Evolutionary conservation across 257 asterid genomes (phyloP), one percentile per base, ranked within the genome.

Genomic region (Cinchona pubescens): DNA sequence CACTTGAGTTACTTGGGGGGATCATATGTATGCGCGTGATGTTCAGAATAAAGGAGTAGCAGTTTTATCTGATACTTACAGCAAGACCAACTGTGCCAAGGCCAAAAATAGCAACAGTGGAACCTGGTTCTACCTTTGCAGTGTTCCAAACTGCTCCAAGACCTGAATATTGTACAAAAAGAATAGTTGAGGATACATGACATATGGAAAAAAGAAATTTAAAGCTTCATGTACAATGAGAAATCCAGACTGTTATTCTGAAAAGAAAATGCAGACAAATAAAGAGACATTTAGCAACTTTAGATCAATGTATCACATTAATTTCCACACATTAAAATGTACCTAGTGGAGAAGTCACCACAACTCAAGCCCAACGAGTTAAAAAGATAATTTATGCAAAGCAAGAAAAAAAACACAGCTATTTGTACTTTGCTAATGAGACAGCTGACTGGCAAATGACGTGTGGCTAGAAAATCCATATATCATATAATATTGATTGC

Each of bases 121-220:
- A 92, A 69, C 98, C 97, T 64, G 94, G 79, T 86, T 95, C 99
- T 63, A 95, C 99, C 81, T 91, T 92, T 42, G 99, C 98, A 27
- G 98, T 92, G 82, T 95, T 92, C 99, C 99, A 95, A 86, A 91
- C 99, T 40, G 98, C 98, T 82, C 99, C 99, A 86, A 95, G 99
- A 79, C 97, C 99, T 94, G 76, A 46, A 80, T 49, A 71, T 60
- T 69, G 62, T 40, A 60, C n/a, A 61, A 69, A 79, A 51, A 49
- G 7, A 45, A 71, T 23, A 75, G 56, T 23, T 76, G 46, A 58
- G 18, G 15, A 61, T 29, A 61, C 40, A 18, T 48, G 56, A 25
- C 27, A 32, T 23, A 5, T 38, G 7, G 3, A 38, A 40, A 6
- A 23, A 34, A 77, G 49, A 25, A 15, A 0, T 16, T 7, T 45